Conservation (phyloP, 169 alveolate genomes). For the Cryptosporidium felis region DNA sequence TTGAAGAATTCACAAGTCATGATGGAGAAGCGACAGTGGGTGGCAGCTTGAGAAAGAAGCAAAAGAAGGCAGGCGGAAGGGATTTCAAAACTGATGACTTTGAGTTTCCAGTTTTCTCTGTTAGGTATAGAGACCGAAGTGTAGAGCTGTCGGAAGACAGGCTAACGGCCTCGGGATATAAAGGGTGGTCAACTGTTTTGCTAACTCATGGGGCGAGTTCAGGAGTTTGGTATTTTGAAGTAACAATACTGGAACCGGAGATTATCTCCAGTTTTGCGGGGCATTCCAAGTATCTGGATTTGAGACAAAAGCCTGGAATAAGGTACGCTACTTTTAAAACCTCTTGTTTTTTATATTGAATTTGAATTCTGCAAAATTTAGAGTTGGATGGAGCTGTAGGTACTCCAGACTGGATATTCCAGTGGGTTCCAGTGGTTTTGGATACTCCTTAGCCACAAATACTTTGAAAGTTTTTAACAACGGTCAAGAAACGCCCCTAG, state of each 20-base stretch:
- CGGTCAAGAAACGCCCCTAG: not conserved
- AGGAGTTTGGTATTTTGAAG: conserved; percentile 66
- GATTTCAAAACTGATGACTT: conserved; percentile 1
- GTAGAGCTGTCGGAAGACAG: conserved; percentile 61
- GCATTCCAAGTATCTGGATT: conserved; percentile 6
- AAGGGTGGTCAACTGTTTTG: conserved; percentile 62
- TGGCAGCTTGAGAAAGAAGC: not conserved
- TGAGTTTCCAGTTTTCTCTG: conserved; percentile 44
- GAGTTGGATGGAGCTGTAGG: conserved; percentile 69
- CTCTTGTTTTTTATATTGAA: too few relatives aligned
- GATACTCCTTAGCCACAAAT: conserved; percentile 27
- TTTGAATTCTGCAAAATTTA: not conserved
- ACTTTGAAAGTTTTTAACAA: not conserved
- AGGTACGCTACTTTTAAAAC: conserved; percentile 11
- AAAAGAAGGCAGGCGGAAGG: not conserved
- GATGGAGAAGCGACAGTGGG: too few relatives aligned
- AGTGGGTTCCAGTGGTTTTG: conserved; percentile 22
- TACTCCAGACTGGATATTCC: conserved; percentile 39
- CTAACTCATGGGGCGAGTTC: conserved; percentile 36
- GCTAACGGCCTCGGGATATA: conserved; percentile 36
- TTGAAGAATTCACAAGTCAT: too few relatives aligned
- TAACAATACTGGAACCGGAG: conserved; percentile 11
- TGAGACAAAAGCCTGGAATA: conserved; percentile 17
- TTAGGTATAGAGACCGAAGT: conserved; percentile 32
- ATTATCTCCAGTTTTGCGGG: not conserved